These are phyloP conservation scores for Chrysophaeum taylorii DNA, from an alignment of 352 stramenopile species.

Conservation along the genomic window DNA sequence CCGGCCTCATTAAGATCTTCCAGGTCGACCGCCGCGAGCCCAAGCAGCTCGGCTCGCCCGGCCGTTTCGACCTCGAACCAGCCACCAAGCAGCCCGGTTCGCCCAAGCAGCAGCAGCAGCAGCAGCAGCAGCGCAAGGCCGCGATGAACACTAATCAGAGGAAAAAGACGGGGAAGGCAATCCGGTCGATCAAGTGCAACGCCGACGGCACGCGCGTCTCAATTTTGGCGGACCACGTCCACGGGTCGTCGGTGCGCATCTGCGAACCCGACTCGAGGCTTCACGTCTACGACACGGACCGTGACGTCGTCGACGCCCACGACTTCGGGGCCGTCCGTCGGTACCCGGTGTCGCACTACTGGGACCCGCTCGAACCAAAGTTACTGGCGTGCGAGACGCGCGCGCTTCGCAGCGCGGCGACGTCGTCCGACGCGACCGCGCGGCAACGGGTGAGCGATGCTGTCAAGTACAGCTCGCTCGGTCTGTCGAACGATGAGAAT, in stretches of 20 bases:
- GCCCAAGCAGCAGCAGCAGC: background rate
- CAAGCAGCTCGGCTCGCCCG: conserved; percentile 54
- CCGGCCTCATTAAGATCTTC: conserved; percentile 67
- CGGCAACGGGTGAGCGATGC: too few species aligned
- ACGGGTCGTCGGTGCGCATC: conserved; percentile 57
- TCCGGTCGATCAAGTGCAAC: conserved; percentile 62
- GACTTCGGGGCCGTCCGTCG: conserved; percentile 58
- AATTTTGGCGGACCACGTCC: conserved; percentile 63
- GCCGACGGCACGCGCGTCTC: conserved; percentile 70
- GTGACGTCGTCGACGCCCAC: conserved; percentile 72
- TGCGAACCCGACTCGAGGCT: conserved; percentile 67
- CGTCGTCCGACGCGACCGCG: too few species aligned
- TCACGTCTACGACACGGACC: conserved; percentile 73
- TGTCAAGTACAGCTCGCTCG: too few species aligned
- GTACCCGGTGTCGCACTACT: conserved; percentile 67
- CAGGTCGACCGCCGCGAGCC: conserved; percentile 65
- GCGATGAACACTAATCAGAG: background rate
- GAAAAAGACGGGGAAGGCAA: conserved; percentile 14
- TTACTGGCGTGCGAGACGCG: conserved; percentile 66
- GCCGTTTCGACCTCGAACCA: conserved; percentile 28
- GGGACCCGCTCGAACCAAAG: conserved; percentile 69
- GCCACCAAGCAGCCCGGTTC: conserved; percentile 22
- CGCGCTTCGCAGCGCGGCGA: background rate
- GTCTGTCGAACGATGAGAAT: too few species aligned
- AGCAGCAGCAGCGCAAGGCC: background rate